Base-by-base conservation (phyloP, 2,329 filamentous ascomycete species). In the Aspergillus fumigatiaffinis region DNA sequence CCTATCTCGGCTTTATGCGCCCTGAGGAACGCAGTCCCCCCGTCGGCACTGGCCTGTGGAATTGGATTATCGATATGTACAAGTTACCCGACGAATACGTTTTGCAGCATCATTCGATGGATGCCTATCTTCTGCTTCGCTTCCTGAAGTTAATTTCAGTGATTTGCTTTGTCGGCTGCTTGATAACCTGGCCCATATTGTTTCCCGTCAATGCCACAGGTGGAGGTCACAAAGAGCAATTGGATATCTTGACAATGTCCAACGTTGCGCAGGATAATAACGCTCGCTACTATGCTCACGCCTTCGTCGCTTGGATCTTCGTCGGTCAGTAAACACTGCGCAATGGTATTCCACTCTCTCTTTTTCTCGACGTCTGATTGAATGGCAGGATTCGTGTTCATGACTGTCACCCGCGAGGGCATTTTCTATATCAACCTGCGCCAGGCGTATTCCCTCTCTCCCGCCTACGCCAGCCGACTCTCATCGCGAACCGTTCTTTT, bases 401-500 rank as follows among this genome's bases (percentile, higher is more conserved):
- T 90, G 76, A 87, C 91, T 68, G 85, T 97, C 61, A 89, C 92
- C 55, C 85, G 93, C 57, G 93, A 97, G 74, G 87, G 86, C 70
- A 89, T 97, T 66, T 96, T 88, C 82, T 96, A 91, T 75, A 89
- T 97, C 79, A 96, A 95, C 68, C 77, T 97, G 52, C 89, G 92
- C 61, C 93, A 97, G 76, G 93, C 93, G 0, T 97, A 95, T 76
- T 84, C 95, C 44, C 84, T 95, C 55, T 92, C 91, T 10, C 91
- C 92, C 10, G 80, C 90, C 50, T 95, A 95, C 71, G 84, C 91
- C 53, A 88, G 87, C 68, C 89, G 92, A 56, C 86, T 97, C 49
- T 97, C 93, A 1, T 93, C 92, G 2, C 87, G 91, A 54, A 97
- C 92, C 1, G 89, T 97, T 1, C 85, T 99, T 12, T 92, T 96